phyloP scores from a whole-genome alignment of 2,329 filamentous ascomycete species.

The Aspergillus ochraceoroseus region DNA sequence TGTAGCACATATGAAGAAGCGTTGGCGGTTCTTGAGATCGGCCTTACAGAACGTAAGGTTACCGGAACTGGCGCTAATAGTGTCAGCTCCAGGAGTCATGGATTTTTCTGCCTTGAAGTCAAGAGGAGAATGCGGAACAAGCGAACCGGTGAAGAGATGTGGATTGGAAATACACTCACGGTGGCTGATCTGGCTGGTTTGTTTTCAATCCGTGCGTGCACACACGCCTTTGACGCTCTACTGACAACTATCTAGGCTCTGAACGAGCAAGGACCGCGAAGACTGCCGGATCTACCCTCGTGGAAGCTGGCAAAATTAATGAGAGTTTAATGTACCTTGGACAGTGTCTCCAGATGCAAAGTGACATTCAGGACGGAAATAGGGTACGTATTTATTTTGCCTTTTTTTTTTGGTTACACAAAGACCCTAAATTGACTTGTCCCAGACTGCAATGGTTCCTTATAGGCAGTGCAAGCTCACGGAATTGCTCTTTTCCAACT shows the following conservation, averaged over 20 bases:
- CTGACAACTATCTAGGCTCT: conserved; percentile 51
- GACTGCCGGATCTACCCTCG: conserved; percentile 85
- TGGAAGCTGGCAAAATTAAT: conserved; percentile 96
- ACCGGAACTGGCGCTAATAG: conserved; percentile 91
- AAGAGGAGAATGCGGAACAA: conserved; percentile 64
- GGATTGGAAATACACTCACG: conserved; percentile 74
- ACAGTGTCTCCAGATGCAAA: conserved; percentile 94
- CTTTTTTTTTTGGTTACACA: too few species aligned
- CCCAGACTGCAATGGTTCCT: conserved; percentile 65
- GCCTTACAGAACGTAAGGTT: conserved; percentile 78
- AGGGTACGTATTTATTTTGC: conserved; percentile 54
- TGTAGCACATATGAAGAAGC: conserved; percentile 80
- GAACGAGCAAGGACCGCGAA: conserved; percentile 91
- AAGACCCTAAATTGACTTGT: conserved; percentile 15
- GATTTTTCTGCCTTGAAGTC: conserved; percentile 92
- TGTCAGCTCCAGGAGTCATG: conserved; percentile 85
- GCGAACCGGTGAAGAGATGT: conserved; percentile 54
- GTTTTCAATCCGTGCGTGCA: conserved; percentile 20
- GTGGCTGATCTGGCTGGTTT: conserved; percentile 83
- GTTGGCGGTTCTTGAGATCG: conserved; percentile 82
- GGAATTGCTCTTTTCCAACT: conserved; percentile 82
- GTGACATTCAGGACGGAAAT: conserved; percentile 65
- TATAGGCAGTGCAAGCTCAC: conserved; percentile 83
- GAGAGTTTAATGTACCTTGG: conserved; percentile 97
- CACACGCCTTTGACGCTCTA: not conserved